Evolutionary conservation across 306 rosid species (phyloP), one percentile per base, ranked within the genome.

Genomic region (Acacia melanoxylon): DNA sequence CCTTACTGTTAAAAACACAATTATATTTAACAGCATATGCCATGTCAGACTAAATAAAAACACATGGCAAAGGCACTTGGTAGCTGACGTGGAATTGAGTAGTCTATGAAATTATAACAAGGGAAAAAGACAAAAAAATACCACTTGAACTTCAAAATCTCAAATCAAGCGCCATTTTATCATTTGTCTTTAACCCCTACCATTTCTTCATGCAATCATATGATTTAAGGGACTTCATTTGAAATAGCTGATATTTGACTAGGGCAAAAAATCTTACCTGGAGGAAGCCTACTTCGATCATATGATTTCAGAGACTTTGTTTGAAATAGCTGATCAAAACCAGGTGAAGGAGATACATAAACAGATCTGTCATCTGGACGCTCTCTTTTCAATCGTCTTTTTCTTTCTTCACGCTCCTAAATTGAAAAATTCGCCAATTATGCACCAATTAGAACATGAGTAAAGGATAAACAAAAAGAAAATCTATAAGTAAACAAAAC

Each of bases 391-490:
- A 96, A 72, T 76, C 91, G 85, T 84, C 51, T 91, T 61, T 91
- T 93, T 84, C 99, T 91, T 86, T 96, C 99, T 78, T 96, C 99
- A 63, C 98, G 99, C 89, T 96, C 99, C 99, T 96, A 88, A 80
- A 75, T 48, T 45, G 82, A 37, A 85, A 17, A 84, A 56, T 4
- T 80, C 82, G 78, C 68, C 83, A 82, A 85, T 73, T 75, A 83
- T 62, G 79, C 31, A 56, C 75, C 31, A 72, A 54, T 40, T 46
- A 58, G 46, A 66, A 41, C 59, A 77, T 20, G 71, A 22, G 70
- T 59, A 22, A 19, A 56, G 42, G 45, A 24, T 62, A 62, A 85
- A 3, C 14, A 8, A 10, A 15, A 7, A 6, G 20, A 13, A 31
- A 24, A 61, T 25, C 67, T 61, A 25, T 35, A 62, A 40, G 37